These are phyloP conservation scores for Panicum hallii DNA, from an alignment of 202 grass and related monocot species.

Conservation along the genomic window DNA sequence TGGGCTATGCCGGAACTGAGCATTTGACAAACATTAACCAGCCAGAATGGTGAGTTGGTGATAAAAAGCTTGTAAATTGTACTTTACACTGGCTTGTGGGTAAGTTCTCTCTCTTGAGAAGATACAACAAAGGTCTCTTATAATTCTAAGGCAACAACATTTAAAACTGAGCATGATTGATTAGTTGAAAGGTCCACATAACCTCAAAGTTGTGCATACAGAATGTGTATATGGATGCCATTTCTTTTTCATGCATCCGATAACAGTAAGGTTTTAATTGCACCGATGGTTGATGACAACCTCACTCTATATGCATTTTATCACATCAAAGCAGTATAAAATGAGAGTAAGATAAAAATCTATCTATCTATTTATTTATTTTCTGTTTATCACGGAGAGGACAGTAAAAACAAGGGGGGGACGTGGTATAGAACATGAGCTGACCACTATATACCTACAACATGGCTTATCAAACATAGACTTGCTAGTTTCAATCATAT, in stretches of 20 bases:
- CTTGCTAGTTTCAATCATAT: neutral
- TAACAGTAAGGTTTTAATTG: neutral
- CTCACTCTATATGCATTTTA: neutral
- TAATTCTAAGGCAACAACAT: neutral
- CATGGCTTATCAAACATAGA: conserved; percentile 12
- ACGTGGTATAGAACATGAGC: neutral
- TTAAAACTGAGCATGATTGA: conserved; percentile 7
- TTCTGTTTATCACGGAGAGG: no score
- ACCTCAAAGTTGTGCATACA: conserved; percentile 16
- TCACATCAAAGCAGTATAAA: neutral
- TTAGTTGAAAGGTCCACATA: neutral
- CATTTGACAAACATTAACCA: conserved; percentile 16
- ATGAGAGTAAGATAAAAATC: neutral
- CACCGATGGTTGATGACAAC: neutral
- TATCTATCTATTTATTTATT: neutral
- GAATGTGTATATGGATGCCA: neutral
- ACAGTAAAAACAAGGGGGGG: neutral
- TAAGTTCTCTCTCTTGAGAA: neutral
- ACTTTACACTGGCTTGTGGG: neutral
- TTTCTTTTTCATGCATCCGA: neutral
- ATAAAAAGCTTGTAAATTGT: neutral
- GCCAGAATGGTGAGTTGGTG: neutral
- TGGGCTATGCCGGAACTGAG: neutral
- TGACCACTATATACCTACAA: neutral
- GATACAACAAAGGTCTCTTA: neutral